Conservation (phyloP, 75 land plant species). For the Picea sitchensis region DNA sequence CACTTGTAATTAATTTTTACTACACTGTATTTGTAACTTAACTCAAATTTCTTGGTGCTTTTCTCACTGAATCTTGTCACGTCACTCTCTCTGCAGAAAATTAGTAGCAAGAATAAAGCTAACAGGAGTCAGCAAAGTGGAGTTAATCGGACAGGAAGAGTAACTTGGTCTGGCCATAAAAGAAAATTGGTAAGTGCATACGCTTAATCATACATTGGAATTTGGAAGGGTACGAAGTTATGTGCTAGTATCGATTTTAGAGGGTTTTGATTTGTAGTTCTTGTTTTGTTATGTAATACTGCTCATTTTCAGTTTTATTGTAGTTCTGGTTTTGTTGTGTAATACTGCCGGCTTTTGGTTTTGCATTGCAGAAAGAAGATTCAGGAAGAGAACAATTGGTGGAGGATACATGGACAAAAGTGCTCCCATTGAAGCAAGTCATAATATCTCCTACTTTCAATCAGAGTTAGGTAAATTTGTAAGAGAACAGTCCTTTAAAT, state of each 20-base stretch:
- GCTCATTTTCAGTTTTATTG: neutral
- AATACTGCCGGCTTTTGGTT: neutral
- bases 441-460: neutral
- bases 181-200: conserved; percentile 16
- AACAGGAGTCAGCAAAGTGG: conserved; percentile 28
- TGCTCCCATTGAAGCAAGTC: conserved; percentile 1
- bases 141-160: conserved; percentile 7
- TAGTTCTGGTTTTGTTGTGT: neutral
- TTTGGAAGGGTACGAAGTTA: neutral
- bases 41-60: too few relatives aligned
- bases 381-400: neutral
- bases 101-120: conserved; percentile 24
- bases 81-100: conserved; percentile 11
- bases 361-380: conserved; percentile 7
- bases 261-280: too few relatives aligned
- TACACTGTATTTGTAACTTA: neutral
- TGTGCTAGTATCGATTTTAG: neutral
- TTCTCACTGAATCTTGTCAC: neutral
- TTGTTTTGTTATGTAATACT: too few relatives aligned
- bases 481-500: neutral
- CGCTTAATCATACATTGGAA: neutral
- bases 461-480: neutral
- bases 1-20: neutral
- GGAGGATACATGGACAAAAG: conserved; percentile 7
- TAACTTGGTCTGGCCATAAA: neutral